Percentiles rank a stretch among this genome's conserved stretches.
phyloP scores from a whole-genome alignment of 2,329 filamentous ascomycete genomes.

The Fusarium nodosum region DNA sequence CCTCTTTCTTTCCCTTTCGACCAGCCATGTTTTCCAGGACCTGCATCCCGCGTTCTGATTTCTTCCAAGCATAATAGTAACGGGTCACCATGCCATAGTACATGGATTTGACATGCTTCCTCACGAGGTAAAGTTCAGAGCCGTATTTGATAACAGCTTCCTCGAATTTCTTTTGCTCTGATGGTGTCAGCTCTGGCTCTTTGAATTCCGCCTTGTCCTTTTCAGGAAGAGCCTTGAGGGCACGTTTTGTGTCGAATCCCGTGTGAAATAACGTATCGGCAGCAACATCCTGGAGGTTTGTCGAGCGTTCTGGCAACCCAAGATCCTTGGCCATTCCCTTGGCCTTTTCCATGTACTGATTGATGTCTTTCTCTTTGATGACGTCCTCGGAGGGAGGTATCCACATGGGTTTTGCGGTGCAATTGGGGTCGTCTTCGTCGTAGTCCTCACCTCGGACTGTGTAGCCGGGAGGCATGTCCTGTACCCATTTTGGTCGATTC shows the following conservation, averaged over 20 bases:
- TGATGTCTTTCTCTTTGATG: constrained; percentile 70
- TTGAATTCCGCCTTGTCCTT: constrained; percentile 80
- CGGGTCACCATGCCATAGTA: constrained; percentile 85
- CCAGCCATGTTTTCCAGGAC: constrained; percentile 92
- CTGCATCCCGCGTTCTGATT: constrained; percentile 84
- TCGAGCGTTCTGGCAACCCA: constrained; percentile 80
- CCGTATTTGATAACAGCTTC: constrained; percentile 91
- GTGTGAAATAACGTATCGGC: constrained; percentile 78
- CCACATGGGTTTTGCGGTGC: constrained; percentile 83
- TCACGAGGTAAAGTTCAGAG: constrained; percentile 87
- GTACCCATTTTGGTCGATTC: constrained; percentile 90
- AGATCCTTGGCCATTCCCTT: constrained; percentile 74
- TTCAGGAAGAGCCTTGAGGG: constrained; percentile 77
- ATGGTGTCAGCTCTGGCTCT: constrained; percentile 82
- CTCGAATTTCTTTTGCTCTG: constrained; percentile 91
- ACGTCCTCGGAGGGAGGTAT: constrained; percentile 75
- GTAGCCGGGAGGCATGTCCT: constrained; percentile 91
- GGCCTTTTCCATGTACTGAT: constrained; percentile 81
- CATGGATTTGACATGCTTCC: constrained; percentile 86
- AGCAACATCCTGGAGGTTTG: constrained; percentile 90
- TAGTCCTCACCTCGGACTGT: constrained; percentile 85
- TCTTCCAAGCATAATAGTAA: constrained; percentile 99
- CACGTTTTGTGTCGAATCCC: constrained; percentile 77
- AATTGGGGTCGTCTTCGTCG: constrained; percentile 76
- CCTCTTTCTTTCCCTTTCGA: constrained; percentile 90